These are phyloP conservation scores for Pleurozium schreberi DNA, from an alignment of 225 moss, liverwort and hornwort genomes.

Conservation along the genomic window DNA sequence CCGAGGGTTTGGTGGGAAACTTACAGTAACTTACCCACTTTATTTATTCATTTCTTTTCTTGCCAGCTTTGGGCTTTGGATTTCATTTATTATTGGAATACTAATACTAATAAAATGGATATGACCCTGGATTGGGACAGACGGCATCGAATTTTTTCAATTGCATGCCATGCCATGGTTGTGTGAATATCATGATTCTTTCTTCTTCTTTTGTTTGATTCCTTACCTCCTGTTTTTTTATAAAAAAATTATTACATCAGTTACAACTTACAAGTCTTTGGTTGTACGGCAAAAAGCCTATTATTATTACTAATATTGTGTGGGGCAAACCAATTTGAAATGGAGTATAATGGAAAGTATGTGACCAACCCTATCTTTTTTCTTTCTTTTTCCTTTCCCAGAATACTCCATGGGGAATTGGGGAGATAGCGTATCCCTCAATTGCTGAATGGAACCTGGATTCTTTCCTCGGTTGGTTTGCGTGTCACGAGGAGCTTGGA, in stretches of 20 bases:
- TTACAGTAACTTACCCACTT: not conserved
- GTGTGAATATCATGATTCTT: not conserved
- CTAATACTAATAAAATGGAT: too few species aligned
- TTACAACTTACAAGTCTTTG: too few species aligned
- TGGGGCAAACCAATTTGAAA: not conserved
- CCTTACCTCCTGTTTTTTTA: not conserved
- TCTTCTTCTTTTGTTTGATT: not conserved
- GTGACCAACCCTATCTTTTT: not conserved
- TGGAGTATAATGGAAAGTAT: too few species aligned
- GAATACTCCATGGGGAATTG: not conserved
- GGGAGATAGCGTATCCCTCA: conserved; percentile 9
- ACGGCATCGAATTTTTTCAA: not conserved
- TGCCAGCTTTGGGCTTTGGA: not conserved
- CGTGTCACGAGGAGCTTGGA: not conserved
- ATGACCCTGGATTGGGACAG: not conserved
- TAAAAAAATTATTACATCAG: too few species aligned
- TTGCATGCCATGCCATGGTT: not conserved
- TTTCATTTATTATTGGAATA: not conserved
- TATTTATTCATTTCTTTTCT: not conserved
- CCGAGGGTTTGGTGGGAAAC: too few species aligned
- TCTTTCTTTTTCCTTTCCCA: not conserved
- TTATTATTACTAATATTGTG: not conserved
- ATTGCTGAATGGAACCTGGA: not conserved
- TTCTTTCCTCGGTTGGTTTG: not conserved
- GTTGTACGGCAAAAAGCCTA: not conserved